A percentile compares a stretch with the other conserved stretches of the same genome.
phyloP scores from a whole-genome alignment of 257 asterid species.

The Handroanthus guayacan region DNA sequence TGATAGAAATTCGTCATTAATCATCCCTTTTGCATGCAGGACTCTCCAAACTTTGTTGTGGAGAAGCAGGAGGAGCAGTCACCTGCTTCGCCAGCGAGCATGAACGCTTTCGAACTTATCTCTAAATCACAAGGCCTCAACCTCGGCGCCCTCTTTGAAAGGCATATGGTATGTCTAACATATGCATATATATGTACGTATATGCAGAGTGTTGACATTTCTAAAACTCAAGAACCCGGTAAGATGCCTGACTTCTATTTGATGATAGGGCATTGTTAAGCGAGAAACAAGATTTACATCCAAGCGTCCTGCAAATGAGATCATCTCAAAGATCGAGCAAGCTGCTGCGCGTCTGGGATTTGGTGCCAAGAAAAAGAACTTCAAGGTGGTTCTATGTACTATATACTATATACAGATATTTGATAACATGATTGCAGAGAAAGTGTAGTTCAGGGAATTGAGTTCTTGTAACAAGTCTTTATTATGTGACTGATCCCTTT shows the following conservation, averaged over 20 bases:
- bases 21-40: conserved; percentile 37
- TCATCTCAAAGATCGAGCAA: conserved; percentile 56
- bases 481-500: background rate
- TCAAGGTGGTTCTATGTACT: conserved; percentile 39
- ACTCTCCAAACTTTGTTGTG: conserved; percentile 63
- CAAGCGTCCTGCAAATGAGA: conserved; percentile 55
- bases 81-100: conserved; percentile 54
- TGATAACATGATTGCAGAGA: background rate
- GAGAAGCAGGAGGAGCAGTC: conserved; percentile 61
- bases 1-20: background rate
- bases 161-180: conserved; percentile 52
- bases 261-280: conserved; percentile 51
- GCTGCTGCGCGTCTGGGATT: conserved; percentile 64
- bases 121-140: conserved; percentile 78
- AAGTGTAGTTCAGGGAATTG: background rate
- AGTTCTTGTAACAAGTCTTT: background rate
- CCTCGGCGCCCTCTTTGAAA: conserved; percentile 66
- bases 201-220: background rate
- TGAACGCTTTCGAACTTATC: conserved; percentile 79
- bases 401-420: too few relatives aligned
- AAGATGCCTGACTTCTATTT: conserved; percentile 6
- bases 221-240: background rate
- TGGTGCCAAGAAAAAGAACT: conserved; percentile 57
- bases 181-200: background rate
- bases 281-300: conserved; percentile 66